A percentile compares a stretch with the other conserved stretches of the same genome.
Conservation (phyloP, 192 early-diverging fungal species). For the Coemansia sp. region DNA sequence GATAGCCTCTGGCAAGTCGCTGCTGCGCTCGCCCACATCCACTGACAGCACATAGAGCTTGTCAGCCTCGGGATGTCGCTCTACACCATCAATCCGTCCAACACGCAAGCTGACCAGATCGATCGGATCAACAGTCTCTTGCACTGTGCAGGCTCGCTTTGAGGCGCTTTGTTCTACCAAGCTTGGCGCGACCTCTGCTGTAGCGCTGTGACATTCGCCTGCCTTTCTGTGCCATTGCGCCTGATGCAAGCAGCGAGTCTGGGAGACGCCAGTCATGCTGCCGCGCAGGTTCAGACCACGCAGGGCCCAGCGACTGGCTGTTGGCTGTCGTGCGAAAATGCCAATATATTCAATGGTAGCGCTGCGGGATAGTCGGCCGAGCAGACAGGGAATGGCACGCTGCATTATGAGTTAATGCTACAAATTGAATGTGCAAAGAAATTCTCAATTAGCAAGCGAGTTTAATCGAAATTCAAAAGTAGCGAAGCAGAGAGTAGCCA, state of each 20-base stretch:
- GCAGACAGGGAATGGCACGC: background rate
- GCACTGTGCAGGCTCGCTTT: background rate
- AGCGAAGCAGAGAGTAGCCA: no score
- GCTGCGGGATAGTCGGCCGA: background rate
- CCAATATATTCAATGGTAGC: background rate
- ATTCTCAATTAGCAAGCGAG: no score
- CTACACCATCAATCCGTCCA: slow-evolving; percentile 13
- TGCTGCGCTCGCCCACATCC: slow-evolving; percentile 15
- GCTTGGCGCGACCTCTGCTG: background rate
- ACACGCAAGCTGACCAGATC: slow-evolving; percentile 24
- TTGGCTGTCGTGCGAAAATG: background rate
- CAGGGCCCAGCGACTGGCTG: background rate
- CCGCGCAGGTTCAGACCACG: background rate
- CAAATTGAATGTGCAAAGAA: no score
- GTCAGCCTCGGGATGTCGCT: slow-evolving; percentile 22
- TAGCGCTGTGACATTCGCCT: background rate
- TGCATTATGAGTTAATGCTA: no score
- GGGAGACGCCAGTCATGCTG: background rate
- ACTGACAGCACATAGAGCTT: slow-evolving; percentile 30
- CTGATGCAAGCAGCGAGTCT: background rate
- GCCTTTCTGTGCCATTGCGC: background rate
- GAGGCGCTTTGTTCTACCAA: background rate
- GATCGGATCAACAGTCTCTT: slow-evolving; percentile 8
- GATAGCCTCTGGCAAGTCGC: background rate
- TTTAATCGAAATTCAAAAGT: no score